Evolutionary conservation across 2,329 filamentous ascomycete genomes (phyloP).

Genomic region (Raffaelea arxii): DNA sequence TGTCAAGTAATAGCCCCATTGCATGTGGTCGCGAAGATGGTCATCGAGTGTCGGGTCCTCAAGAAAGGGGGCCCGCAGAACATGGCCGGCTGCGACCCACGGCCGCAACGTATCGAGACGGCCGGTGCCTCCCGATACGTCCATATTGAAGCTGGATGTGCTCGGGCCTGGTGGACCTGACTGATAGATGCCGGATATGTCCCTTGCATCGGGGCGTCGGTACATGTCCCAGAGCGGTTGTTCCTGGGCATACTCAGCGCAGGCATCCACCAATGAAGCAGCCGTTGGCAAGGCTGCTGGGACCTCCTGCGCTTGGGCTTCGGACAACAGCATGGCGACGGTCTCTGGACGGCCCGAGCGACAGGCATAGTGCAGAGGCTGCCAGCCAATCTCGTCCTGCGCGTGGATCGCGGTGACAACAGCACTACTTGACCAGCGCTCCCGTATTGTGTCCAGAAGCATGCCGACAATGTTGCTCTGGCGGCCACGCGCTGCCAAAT

Average conservation of each 20-base stretch:
- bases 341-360: slow-evolving; percentile 4
- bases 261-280: background rate
- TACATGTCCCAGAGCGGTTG: background rate
- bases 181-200: background rate
- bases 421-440: background rate
- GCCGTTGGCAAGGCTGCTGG: background rate
- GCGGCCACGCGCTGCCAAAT: slow-evolving; percentile 2
- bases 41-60: background rate
- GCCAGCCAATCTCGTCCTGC: background rate
- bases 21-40: no score
- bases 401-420: background rate
- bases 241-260: background rate
- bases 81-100: background rate
- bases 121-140: background rate
- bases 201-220: background rate
- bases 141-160: background rate
- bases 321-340: slow-evolving; percentile 1
- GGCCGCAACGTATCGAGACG: background rate
- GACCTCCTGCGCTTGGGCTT: background rate
- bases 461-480: slow-evolving; percentile 5
- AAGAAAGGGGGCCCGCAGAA: background rate
- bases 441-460: background rate
- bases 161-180: no score
- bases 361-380: slow-evolving; percentile 2
- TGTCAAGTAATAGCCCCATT: no score